Conservation (phyloP, 2,329 filamentous ascomycete species). For the Xylariaceae sp. region DNA sequence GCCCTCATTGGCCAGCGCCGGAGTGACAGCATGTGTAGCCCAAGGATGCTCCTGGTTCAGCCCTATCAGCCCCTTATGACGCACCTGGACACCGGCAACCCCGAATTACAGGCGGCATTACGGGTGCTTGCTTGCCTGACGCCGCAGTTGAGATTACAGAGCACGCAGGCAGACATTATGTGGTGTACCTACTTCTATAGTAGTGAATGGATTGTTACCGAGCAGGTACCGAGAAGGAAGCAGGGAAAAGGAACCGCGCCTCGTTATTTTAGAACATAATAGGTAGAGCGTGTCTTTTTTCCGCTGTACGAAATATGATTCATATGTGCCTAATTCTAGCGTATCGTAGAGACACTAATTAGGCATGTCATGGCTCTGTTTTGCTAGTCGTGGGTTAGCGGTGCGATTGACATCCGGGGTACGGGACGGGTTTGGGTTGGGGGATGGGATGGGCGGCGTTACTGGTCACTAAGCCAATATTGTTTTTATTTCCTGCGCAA, state of each 20-base stretch:
- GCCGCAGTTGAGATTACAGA: background rate
- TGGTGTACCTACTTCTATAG: background rate
- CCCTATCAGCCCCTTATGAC: slow-evolving; percentile 22
- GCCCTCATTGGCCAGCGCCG: slow-evolving; percentile 2
- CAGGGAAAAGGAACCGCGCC: background rate
- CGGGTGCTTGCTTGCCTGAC: slow-evolving; percentile 6
- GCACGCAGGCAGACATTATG: background rate
- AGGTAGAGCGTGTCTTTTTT: background rate
- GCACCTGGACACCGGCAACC: slow-evolving; percentile 20
- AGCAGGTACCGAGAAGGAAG: too few relatives aligned
- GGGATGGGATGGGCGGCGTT: background rate
- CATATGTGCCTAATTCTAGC: too few relatives aligned
- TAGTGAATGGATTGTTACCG: too few relatives aligned
- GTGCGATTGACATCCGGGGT: background rate
- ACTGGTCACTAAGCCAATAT: background rate
- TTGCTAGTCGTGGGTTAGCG: background rate
- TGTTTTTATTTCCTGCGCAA: too few relatives aligned
- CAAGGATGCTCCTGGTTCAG: slow-evolving; percentile 14
- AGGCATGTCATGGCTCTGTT: too few relatives aligned
- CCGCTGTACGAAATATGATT: background rate
- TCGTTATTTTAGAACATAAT: background rate
- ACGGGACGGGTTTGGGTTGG: background rate
- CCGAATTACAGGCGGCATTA: slow-evolving; percentile 15
- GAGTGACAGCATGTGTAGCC: background rate
- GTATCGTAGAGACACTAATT: too few relatives aligned